These are phyloP conservation scores for Euphorbia tirucalli DNA, from an alignment of 345 rosid genomes.

Conservation along the genomic window DNA sequence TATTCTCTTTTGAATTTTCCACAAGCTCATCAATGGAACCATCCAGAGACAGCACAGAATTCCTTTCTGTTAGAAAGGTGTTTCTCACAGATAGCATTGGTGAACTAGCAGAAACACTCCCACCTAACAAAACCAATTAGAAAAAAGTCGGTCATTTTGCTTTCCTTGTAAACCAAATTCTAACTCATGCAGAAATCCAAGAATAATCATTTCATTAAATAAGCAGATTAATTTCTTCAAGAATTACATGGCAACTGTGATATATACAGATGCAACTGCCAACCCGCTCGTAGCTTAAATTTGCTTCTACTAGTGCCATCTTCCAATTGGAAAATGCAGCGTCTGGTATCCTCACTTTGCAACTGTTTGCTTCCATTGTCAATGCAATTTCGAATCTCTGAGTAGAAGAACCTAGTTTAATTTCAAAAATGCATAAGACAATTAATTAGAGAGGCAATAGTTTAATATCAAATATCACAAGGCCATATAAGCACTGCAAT, in stretches of 20 bases:
- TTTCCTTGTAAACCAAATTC: background rate
- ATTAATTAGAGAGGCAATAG: background rate
- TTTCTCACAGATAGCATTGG: slow-evolving; percentile 30
- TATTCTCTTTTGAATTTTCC: slow-evolving; percentile 18
- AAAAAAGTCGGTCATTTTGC: background rate
- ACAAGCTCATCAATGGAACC: slow-evolving; percentile 13
- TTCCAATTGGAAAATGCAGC: slow-evolving; percentile 39
- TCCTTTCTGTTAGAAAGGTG: slow-evolving; percentile 30
- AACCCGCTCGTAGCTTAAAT: slow-evolving; percentile 54
- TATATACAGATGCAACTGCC: slow-evolving; percentile 73
- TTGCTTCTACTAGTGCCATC: slow-evolving; percentile 31
- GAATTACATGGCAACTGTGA: slow-evolving; percentile 90
- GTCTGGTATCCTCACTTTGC: slow-evolving; percentile 19
- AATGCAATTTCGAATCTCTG: slow-evolving; percentile 49
- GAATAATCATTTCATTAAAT: background rate
- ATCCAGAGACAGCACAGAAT: slow-evolving; percentile 11
- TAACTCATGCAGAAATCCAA: background rate
- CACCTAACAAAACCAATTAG: slow-evolving; percentile 46
- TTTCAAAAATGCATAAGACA: background rate
- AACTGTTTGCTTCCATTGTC: slow-evolving; percentile 21
- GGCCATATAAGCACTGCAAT: background rate
- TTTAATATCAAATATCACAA: background rate
- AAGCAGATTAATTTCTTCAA: slow-evolving; percentile 9
- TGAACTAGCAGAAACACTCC: slow-evolving; percentile 51
- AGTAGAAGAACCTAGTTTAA: slow-evolving; percentile 59